These are phyloP conservation scores for Exophiala spinifera DNA, from an alignment of 2,329 filamentous ascomycete genomes.

Conservation along the genomic window DNA sequence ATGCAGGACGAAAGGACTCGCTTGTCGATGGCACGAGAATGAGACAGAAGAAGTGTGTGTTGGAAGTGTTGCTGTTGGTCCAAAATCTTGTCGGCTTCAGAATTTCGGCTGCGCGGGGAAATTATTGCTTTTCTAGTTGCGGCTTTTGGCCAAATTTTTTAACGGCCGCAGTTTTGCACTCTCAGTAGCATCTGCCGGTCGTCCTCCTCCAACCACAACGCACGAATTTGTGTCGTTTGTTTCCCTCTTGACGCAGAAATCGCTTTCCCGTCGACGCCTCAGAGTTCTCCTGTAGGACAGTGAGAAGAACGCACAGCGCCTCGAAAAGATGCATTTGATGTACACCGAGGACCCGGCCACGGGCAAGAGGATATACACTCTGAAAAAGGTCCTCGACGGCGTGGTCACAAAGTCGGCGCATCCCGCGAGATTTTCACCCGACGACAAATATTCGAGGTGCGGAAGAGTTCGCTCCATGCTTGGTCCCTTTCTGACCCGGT, in stretches of 20 bases:
- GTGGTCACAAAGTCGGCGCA: constrained; percentile 94
- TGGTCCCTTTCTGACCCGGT: constrained; percentile 1
- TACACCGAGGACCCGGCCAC: constrained; percentile 72
- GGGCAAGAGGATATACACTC: constrained; percentile 89
- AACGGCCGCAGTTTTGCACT: background rate
- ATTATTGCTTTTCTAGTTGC: background rate
- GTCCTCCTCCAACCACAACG: constrained; percentile 20
- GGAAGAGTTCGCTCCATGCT: constrained; percentile 17
- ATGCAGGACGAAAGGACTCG: background rate
- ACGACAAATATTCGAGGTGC: constrained; percentile 91
- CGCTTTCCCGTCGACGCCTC: too few species aligned
- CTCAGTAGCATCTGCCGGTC: constrained; percentile 10
- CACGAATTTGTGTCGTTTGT: constrained; percentile 7
- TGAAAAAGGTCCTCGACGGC: constrained; percentile 65
- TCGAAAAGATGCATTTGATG: constrained; percentile 65
- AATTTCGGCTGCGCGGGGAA: constrained; percentile 9
- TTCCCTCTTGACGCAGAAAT: background rate
- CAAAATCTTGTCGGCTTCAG: background rate
- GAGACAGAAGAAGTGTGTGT: background rate
- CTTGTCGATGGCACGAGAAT: background rate
- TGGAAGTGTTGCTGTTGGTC: constrained; percentile 1
- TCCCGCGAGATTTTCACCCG: constrained; percentile 92
- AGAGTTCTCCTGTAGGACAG: background rate
- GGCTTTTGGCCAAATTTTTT: too few species aligned
- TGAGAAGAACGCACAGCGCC: background rate